phyloP scores from a whole-genome alignment of 2,329 filamentous ascomycete genomes.

The Stagonosporopsis tanaceti region DNA sequence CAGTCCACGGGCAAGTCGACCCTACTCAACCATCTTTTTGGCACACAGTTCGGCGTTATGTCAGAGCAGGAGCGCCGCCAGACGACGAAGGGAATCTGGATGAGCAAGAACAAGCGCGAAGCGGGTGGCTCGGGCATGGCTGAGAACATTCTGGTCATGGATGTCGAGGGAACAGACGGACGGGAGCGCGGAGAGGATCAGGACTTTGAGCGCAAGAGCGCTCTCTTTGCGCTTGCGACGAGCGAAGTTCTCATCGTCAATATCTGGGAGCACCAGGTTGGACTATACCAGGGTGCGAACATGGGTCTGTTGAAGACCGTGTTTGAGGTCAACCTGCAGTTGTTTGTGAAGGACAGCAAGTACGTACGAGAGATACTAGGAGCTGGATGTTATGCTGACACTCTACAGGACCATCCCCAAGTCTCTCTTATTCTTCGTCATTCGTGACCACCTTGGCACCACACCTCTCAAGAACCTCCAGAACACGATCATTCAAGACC shows the following conservation, averaged over 20 bases:
- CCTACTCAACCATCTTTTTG: conserved; percentile 92
- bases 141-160: conserved; percentile 98
- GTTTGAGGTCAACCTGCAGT: conserved; percentile 96
- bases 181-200: conserved; percentile 97
- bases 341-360: conserved; percentile 96
- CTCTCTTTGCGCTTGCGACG: conserved; percentile 93
- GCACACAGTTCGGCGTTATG: conserved; percentile 97
- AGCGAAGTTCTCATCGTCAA: conserved; percentile 98
- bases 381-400: conserved; percentile 28
- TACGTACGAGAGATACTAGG: conserved; percentile 55
- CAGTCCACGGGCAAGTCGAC: conserved; percentile 99
- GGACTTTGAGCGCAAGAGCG: conserved; percentile 98
- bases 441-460: conserved; percentile 92
- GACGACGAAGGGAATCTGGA: conserved; percentile 99
- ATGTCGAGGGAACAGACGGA: conserved; percentile 97
- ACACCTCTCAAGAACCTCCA: conserved; percentile 91
- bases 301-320: conserved; percentile 99
- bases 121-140: conserved; percentile 72
- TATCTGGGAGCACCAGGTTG: conserved; percentile 99
- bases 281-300: conserved; percentile 96
- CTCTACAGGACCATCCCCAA: conserved; percentile 76
- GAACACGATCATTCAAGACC: conserved; percentile 87
- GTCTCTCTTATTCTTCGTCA: conserved; percentile 97
- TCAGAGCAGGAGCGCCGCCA: conserved; percentile 91
- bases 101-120: conserved; percentile 90